A percentile compares a stretch with the other conserved stretches of the same genome.
These are phyloP conservation scores for Jatropha curcas DNA, from an alignment of 345 rosid genomes.

Conservation along the genomic window DNA sequence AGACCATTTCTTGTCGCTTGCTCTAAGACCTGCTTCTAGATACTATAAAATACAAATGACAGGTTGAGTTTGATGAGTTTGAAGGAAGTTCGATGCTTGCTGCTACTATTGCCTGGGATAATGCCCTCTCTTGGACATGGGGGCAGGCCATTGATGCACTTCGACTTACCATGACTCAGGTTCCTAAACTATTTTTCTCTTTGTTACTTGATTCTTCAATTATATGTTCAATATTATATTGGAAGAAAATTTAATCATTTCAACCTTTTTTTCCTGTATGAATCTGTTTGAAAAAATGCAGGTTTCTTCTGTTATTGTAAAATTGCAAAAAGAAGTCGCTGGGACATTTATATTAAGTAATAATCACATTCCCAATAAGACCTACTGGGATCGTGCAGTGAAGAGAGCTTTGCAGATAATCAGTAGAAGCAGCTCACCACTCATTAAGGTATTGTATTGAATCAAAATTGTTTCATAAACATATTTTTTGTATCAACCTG, in stretches of 20 bases:
- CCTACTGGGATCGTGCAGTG: conserved; percentile 61
- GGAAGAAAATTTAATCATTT: background rate
- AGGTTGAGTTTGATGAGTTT: conserved; percentile 92
- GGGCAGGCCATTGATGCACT: conserved; percentile 51
- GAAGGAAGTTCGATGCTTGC: conserved; percentile 70
- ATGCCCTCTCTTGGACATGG: conserved; percentile 63
- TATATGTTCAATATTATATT: background rate
- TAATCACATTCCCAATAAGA: conserved; percentile 58
- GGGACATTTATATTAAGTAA: conserved; percentile 56
- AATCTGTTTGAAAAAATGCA: conserved; percentile 30
- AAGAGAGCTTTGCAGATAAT: conserved; percentile 65
- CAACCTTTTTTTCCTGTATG: background rate
- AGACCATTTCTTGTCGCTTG: conserved; percentile 24
- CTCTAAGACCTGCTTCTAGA: conserved; percentile 41
- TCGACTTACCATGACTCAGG: conserved; percentile 54
- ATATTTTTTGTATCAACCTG: background rate
- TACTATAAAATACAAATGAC: conserved; percentile 36
- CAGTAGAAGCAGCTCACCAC: conserved; percentile 46
- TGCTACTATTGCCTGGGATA: conserved; percentile 74
- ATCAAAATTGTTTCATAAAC: too few species aligned
- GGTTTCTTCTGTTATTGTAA: conserved; percentile 55
- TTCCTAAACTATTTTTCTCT: conserved; percentile 4
- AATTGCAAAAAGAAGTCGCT: conserved; percentile 42
- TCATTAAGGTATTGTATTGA: conserved; percentile 51
- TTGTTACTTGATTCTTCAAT: background rate